phyloP scores from a whole-genome alignment of 345 rosid species.

The Hypericum androsaemum region DNA sequence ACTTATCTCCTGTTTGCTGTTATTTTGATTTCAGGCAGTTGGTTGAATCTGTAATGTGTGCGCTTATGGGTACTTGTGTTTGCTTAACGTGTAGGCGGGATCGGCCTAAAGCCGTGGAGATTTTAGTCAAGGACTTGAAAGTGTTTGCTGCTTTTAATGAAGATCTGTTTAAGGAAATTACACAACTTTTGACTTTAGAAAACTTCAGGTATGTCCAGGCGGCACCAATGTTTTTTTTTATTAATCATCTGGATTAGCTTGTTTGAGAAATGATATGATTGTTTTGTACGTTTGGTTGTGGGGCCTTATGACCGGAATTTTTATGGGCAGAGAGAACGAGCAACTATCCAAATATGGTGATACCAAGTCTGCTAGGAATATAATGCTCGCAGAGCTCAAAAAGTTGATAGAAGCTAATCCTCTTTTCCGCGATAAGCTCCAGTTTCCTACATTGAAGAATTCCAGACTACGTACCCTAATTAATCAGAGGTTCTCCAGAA shows the following conservation, averaged over 20 bases:
- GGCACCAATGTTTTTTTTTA: slow-evolving; percentile 2
- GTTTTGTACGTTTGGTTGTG: background rate
- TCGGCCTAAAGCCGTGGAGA: slow-evolving; percentile 70
- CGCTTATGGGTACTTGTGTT: slow-evolving; percentile 2
- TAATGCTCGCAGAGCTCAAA: slow-evolving; percentile 36
- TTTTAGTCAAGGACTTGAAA: slow-evolving; percentile 67
- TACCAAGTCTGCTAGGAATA: slow-evolving; percentile 24
- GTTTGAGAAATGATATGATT: slow-evolving; percentile 2
- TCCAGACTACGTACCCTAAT: slow-evolving; percentile 44
- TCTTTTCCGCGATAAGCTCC: slow-evolving; percentile 37
- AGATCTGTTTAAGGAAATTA: slow-evolving; percentile 70
- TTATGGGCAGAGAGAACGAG: slow-evolving; percentile 1
- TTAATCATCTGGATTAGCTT: slow-evolving; percentile 6
- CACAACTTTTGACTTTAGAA: slow-evolving; percentile 61
- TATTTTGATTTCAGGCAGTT: background rate
- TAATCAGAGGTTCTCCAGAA: slow-evolving; percentile 13
- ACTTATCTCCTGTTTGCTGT: slow-evolving; percentile 1
- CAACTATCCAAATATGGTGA: slow-evolving; percentile 4
- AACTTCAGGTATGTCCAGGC: slow-evolving; percentile 53
- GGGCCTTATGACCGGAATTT: background rate
- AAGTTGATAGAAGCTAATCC: slow-evolving; percentile 17
- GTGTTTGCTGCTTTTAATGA: slow-evolving; percentile 63
- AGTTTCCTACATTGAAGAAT: slow-evolving; percentile 35
- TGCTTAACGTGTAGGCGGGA: slow-evolving; percentile 40
- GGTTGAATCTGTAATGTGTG: background rate